A percentile compares a stretch with the other conserved stretches of the same genome.
Conservation (phyloP, 306 rosid genomes). For the Adenanthera pavonina region DNA sequence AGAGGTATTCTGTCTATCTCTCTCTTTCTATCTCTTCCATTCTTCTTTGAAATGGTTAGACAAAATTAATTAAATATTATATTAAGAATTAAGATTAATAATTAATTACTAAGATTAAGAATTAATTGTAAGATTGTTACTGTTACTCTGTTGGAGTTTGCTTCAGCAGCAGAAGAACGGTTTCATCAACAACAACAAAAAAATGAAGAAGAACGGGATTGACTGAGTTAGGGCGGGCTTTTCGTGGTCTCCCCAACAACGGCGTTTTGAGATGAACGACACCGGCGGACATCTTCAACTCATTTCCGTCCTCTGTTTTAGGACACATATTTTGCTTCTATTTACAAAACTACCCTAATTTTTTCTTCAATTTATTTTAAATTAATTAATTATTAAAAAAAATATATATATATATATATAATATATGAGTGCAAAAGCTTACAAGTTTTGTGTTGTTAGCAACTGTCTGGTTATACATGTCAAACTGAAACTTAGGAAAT, state of each 20-base stretch:
- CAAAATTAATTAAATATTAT: neutral
- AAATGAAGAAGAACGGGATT: constrained; percentile 44
- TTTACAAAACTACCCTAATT: constrained; percentile 47
- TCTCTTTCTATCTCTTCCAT: constrained; percentile 33
- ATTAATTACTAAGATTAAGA: neutral
- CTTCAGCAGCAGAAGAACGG: constrained; percentile 36
- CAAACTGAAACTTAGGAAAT: neutral
- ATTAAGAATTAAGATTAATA: neutral
- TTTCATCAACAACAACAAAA: too few species aligned
- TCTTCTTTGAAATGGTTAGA: neutral
- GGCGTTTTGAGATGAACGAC: constrained; percentile 41
- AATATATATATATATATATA: too few species aligned
- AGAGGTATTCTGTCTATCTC: constrained; percentile 46
- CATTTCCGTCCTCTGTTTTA: constrained; percentile 32
- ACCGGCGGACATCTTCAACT: constrained; percentile 17
- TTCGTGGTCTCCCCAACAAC: constrained; percentile 72
- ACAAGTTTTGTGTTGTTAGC: too few species aligned
- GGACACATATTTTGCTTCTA: constrained; percentile 18
- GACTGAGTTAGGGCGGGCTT: constrained; percentile 37
- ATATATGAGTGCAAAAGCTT: too few species aligned
- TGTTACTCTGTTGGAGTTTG: constrained; percentile 21
- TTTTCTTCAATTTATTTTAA: neutral
- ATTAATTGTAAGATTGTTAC: neutral
- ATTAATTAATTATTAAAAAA: too few species aligned
- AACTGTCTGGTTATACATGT: neutral